Percentiles rank a stretch among this genome's conserved stretches.
Conservation (phyloP, 768 basidiomycete genomes). For the Phallus indusiatus region DNA sequence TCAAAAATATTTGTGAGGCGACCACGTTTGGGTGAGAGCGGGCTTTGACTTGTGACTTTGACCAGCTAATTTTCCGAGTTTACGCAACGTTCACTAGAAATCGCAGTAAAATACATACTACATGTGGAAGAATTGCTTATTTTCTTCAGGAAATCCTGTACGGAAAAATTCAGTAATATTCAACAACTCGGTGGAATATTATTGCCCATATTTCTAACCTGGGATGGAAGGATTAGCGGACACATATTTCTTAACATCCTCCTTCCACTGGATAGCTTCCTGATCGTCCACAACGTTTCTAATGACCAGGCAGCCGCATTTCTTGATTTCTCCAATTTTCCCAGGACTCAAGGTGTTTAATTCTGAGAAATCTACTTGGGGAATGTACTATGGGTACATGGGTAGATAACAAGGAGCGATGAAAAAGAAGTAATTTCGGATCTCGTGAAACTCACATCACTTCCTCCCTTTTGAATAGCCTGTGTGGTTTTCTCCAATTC, state of each 20-base stretch:
- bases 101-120: constrained; percentile 37
- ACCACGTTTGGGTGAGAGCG: constrained; percentile 60
- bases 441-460: constrained; percentile 31
- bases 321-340: constrained; percentile 39
- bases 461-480: constrained; percentile 36
- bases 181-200: background rate
- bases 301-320: constrained; percentile 52
- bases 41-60: constrained; percentile 52
- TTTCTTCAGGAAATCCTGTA: constrained; percentile 40
- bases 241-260: constrained; percentile 44
- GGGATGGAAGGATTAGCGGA: constrained; percentile 45
- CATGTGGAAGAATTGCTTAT: constrained; percentile 67
- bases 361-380: constrained; percentile 50
- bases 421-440: background rate
- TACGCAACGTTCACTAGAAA: background rate
- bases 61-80: constrained; percentile 29
- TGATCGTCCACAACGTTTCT: constrained; percentile 47
- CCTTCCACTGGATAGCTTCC: constrained; percentile 51
- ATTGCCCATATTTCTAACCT: constrained; percentile 28
- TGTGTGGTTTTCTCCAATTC: constrained; percentile 39
- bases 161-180: background rate
- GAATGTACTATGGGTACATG: constrained; percentile 39
- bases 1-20: constrained; percentile 47
- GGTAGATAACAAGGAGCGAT: background rate
- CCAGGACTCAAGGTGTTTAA: constrained; percentile 37